Evolutionary conservation across 2,329 filamentous ascomycete species (phyloP), one percentile per base, ranked within the genome.

Genomic region (Fusarium sp.): DNA sequence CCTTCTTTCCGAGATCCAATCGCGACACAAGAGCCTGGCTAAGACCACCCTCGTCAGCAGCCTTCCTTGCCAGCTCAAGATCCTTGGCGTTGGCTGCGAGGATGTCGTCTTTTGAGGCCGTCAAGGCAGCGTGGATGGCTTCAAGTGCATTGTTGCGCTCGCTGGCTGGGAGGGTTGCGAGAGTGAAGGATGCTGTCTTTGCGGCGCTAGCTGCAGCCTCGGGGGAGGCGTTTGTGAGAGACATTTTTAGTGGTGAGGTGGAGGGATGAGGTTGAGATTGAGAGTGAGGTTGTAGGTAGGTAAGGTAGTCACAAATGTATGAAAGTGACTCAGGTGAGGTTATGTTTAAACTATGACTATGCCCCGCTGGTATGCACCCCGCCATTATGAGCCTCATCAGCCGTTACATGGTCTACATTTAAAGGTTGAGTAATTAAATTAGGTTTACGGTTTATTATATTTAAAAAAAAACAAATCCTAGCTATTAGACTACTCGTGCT

Each of bases 81-180:
- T 99, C 96, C 70, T 88, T 89, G 35, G 91, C 91, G 84, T 99
- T 99, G 70, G 96, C 96, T 47, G 91, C 90, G 56, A 99, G 88
- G 74, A 99, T 97, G 20, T 90, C 86, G 66, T 93, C 89, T 81
- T 91, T 93, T 56, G 92, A 89, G 13, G 86, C 86, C 17, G 87
- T 82, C 61, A 99, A 89, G n/a, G 92, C 94, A 75, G 88, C 84
- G 84, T 98, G 92, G 70, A 99, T 94, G 35, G 92, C 90, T 54
- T 92, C 93, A 72, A 99, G 87, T 54, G 96, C 96, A 66, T 92
- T 90, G 85, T 98, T 98, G 79, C 96, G 92, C 30, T 92, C 92
- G 45, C 88, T 84, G 44, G 90, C 90, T 8, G 94, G 89, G 55
- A 98, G 90, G 4, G 94, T 93, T 55, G 95, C 94, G 50, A 99